Conservation (phyloP, 805 yeast species). For the Teunomyces lycoperdinae region DNA sequence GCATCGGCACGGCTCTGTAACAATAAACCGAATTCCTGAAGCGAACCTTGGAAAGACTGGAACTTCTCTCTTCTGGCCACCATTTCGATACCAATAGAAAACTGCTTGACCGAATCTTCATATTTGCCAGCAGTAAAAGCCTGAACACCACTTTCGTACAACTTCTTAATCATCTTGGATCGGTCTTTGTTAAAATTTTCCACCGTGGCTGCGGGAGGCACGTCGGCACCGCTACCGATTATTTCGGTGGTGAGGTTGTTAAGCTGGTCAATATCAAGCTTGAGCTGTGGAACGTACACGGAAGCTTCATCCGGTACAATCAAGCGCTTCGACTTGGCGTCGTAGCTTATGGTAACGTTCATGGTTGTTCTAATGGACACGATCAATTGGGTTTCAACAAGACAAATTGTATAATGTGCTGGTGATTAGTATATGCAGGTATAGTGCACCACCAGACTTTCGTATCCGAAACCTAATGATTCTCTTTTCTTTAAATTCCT, state of each 20-base stretch:
- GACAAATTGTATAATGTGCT: too few species aligned
- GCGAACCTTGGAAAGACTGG: slow-evolving; percentile 69
- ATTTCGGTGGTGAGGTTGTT: slow-evolving; percentile 37
- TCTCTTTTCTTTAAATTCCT: too few species aligned
- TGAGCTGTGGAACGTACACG: slow-evolving; percentile 24
- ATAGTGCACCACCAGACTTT: too few species aligned
- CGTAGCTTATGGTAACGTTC: slow-evolving; percentile 24
- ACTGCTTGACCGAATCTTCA: slow-evolving; percentile 61
- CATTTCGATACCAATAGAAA: slow-evolving; percentile 65
- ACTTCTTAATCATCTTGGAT: slow-evolving; percentile 58
- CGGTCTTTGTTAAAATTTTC: slow-evolving; percentile 54
- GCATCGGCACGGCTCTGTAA: slow-evolving; percentile 73
- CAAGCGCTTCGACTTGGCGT: slow-evolving; percentile 26
- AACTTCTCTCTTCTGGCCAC: slow-evolving; percentile 66
- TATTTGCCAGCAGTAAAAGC: slow-evolving; percentile 54
- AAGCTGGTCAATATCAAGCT: slow-evolving; percentile 43
- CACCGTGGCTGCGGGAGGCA: slow-evolving; percentile 55
- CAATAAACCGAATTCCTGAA: slow-evolving; percentile 65
- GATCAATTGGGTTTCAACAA: background rate
- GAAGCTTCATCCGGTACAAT: slow-evolving; percentile 16
- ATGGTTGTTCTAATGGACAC: slow-evolving; percentile 8
- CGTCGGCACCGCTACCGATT: slow-evolving; percentile 41
- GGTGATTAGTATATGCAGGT: too few species aligned
- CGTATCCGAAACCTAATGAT: too few species aligned
- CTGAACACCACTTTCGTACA: slow-evolving; percentile 62